These are phyloP conservation scores for Aspergillus biplanus DNA, from an alignment of 495 filamentous ascomycete genomes.

Conservation along the genomic window DNA sequence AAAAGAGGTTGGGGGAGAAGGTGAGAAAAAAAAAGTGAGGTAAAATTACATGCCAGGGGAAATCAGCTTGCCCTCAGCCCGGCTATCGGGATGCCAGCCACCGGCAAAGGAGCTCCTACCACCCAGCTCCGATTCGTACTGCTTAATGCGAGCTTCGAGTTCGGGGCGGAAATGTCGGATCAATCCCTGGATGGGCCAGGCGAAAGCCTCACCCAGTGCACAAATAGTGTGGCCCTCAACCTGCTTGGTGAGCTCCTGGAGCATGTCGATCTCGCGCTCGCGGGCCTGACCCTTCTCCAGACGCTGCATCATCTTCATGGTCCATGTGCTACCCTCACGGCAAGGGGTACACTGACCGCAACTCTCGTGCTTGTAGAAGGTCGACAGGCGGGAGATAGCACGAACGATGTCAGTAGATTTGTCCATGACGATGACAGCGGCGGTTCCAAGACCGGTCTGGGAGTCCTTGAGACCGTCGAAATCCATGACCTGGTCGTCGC, in stretches of 20 bases:
- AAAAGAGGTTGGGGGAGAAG: slow-evolving; percentile 12
- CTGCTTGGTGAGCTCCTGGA: slow-evolving; percentile 98
- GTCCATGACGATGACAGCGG: slow-evolving; percentile 98
- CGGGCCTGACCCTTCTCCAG: slow-evolving; percentile 89
- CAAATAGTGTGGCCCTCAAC: slow-evolving; percentile 99
- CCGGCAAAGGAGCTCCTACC: slow-evolving; percentile 78
- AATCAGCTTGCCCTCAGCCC: slow-evolving; percentile 78
- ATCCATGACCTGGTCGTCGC: slow-evolving; percentile 96
- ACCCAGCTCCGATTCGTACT: slow-evolving; percentile 65
- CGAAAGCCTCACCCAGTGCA: slow-evolving; percentile 95
- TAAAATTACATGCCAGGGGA: slow-evolving; percentile 69
- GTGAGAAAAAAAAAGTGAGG: background rate
- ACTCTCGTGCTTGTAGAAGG: slow-evolving; percentile 98
- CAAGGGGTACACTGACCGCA: slow-evolving; percentile 99
- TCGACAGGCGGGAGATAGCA: slow-evolving; percentile 86
- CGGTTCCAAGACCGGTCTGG: slow-evolving; percentile 96
- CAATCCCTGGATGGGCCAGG: slow-evolving; percentile 96
- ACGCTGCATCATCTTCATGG: slow-evolving; percentile 95
- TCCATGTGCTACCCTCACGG: slow-evolving; percentile 97
- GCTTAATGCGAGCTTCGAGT: slow-evolving; percentile 83
- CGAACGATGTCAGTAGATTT: slow-evolving; percentile 95
- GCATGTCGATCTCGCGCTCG: slow-evolving; percentile 96
- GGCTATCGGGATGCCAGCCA: slow-evolving; percentile 80
- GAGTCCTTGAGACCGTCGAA: slow-evolving; percentile 98
- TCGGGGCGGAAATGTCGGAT: slow-evolving; percentile 98